These are phyloP conservation scores for Colletotrichum cereale DNA, from an alignment of 2,329 filamentous ascomycete genomes.

Conservation along the genomic window DNA sequence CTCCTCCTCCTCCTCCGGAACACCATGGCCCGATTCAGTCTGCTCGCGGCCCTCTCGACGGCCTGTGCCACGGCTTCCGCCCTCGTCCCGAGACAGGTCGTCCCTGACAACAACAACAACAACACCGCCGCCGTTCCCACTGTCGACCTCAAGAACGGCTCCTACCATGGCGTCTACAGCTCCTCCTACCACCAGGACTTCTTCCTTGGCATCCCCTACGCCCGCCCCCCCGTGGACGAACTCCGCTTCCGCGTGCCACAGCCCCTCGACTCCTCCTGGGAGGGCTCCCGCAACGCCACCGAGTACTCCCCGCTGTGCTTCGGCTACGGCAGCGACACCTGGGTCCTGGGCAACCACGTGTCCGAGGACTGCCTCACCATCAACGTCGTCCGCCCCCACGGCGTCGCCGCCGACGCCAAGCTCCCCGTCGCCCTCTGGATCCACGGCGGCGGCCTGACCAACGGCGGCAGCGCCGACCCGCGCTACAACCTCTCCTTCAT, in stretches of 20 bases:
- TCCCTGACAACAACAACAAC: constrained; percentile 20
- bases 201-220: constrained; percentile 69
- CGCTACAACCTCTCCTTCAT: constrained; percentile 73
- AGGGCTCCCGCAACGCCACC: constrained; percentile 56
- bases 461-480: constrained; percentile 51
- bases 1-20: neutral
- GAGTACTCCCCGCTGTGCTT: constrained; percentile 62
- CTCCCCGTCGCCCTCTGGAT: constrained; percentile 73
- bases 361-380: constrained; percentile 50
- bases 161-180: constrained; percentile 58
- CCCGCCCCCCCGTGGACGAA: constrained; percentile 63
- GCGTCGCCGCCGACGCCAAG: constrained; percentile 49
- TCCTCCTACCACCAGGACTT: constrained; percentile 60
- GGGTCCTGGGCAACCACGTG: constrained; percentile 42
- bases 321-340: constrained; percentile 59
- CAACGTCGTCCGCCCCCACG: constrained; percentile 47
- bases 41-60: constrained; percentile 27
- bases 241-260: constrained; percentile 66
- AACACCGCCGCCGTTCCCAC: constrained; percentile 20
- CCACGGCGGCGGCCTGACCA: constrained; percentile 55
- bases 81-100: constrained; percentile 30
- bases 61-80: constrained; percentile 32
- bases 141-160: constrained; percentile 35
- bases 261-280: constrained; percentile 60
- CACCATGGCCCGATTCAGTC: constrained; percentile 31